Conservation (phyloP, 345 rosid genomes). For the Hibiscus syriacus region DNA sequence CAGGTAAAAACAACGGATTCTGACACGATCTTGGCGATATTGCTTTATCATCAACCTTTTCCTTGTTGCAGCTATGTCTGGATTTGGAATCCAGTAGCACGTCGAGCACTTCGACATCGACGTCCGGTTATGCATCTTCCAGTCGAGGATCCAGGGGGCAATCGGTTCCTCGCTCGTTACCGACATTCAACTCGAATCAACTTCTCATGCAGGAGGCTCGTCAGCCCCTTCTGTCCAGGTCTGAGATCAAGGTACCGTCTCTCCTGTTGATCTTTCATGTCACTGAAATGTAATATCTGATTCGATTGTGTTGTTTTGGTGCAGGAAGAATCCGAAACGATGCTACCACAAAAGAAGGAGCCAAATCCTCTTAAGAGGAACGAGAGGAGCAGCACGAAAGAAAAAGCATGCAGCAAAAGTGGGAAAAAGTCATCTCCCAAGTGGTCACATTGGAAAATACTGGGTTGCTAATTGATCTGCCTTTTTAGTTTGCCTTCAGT, state of each 20-base stretch:
- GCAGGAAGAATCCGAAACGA: conserved; percentile 10
- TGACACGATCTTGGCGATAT: not conserved
- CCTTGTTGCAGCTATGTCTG: conserved; percentile 41
- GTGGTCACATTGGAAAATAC: conserved; percentile 30
- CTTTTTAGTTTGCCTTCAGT: not conserved
- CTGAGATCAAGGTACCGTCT: conserved; percentile 23
- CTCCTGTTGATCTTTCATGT: not conserved
- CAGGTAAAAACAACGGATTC: conserved; percentile 36
- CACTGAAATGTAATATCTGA: not conserved
- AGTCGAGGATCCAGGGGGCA: conserved; percentile 40
- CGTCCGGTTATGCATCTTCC: conserved; percentile 41
- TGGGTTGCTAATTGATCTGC: conserved; percentile 16
- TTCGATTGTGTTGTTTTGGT: not conserved
- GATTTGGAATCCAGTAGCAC: conserved; percentile 62
- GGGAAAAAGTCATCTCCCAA: conserved; percentile 23
- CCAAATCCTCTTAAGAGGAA: conserved; percentile 16
- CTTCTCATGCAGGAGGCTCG: conserved; percentile 21
- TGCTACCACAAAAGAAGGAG: conserved; percentile 5
- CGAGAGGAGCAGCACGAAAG: conserved; percentile 8
- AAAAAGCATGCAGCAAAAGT: conserved; percentile 18
- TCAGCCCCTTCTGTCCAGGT: conserved; percentile 2
- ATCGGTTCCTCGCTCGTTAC: conserved; percentile 24
- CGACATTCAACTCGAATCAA: conserved; percentile 31
- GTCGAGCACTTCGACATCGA: conserved; percentile 28
- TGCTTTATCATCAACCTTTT: not conserved